Evolutionary conservation across 1,284 basidiomycete genomes (phyloP), one percentile per base, ranked within the genome.

Genomic region (Trametes pubescens): DNA sequence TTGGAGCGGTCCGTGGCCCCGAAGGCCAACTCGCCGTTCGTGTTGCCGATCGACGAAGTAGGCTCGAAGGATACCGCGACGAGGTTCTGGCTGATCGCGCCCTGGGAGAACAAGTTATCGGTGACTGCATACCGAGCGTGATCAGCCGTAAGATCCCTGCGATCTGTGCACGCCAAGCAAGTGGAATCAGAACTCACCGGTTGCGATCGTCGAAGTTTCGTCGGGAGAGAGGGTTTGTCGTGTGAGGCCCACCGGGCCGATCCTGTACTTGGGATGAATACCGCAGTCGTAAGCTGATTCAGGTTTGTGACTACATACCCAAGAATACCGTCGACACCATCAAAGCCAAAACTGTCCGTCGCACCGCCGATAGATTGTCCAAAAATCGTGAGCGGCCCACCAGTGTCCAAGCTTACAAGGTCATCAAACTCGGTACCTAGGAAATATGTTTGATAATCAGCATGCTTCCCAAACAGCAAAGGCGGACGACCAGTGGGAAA

Each of bases 341-440:
- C 53, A 77, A 78, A 74, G 11, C 76, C 83, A n/a, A 54, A 71
- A 65, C 79, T 74, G 0, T 14, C 71, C 6, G 79, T 74, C 29
- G 87, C 87, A 59, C 85, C 85, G 64, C 86, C 87, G 63, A 89
- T 86, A n/a, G 84, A 85, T 70, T 89, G 87, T 11, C 74, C 56
- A 22, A 64, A 55, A 67, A 81, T 75, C 21, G 70, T 72, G 40
- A 80, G 61, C 49, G n/a, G n/a, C n/a, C n/a, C n/a, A n/a, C 72
- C 73, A 7, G 57, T 54, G n/a, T 73, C 72, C 43, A 81, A 66
- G 2, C 75, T 72, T 22, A 81, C 76, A 13, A 72, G 72, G 72
- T 88, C 86, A 35, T 72, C 78, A 72, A 77, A 86, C 69, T 87
- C 83, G 4, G 59, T 72, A 43, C 78, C 77, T 72, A 13, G 8